phyloP scores from a whole-genome alignment of 1,284 basidiomycete species.

The Trichosporon faecale region DNA sequence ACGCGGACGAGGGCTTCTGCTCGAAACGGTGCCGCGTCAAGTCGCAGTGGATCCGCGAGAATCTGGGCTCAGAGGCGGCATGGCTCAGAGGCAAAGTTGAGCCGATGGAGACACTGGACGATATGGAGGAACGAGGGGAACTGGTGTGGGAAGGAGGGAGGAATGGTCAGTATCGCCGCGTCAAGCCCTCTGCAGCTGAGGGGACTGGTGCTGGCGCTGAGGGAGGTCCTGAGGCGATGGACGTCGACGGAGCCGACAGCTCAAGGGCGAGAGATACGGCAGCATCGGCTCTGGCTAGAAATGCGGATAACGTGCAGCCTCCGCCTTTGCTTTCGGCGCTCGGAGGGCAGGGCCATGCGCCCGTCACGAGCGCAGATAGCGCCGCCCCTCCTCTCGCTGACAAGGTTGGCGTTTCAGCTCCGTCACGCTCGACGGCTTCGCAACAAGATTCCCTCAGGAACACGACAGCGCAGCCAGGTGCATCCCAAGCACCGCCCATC shows the following conservation, averaged over 20 bases:
- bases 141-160: conserved; percentile 19
- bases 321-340: not conserved
- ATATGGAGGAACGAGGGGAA: conserved; percentile 29
- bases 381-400: not conserved
- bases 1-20: conserved; percentile 42
- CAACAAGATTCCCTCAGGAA: not conserved
- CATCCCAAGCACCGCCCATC: not conserved
- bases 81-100: conserved; percentile 31
- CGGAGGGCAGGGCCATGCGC: not conserved
- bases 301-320: conserved; percentile 35
- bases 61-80: conserved; percentile 32
- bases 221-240: not conserved
- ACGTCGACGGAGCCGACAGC: not conserved
- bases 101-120: conserved; percentile 34
- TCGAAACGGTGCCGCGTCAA: conserved; percentile 28
- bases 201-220: not conserved
- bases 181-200: not conserved
- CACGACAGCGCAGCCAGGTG: not conserved
- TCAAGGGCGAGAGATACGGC: conserved; percentile 15
- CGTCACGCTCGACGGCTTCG: not conserved
- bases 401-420: not conserved
- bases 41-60: conserved; percentile 31
- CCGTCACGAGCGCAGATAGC: not conserved
- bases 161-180: conserved; percentile 3
- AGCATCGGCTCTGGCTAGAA: conserved; percentile 32